Evolutionary conservation across 805 yeast genomes (phyloP).

Genomic region (Pichia membranifaciens): DNA sequence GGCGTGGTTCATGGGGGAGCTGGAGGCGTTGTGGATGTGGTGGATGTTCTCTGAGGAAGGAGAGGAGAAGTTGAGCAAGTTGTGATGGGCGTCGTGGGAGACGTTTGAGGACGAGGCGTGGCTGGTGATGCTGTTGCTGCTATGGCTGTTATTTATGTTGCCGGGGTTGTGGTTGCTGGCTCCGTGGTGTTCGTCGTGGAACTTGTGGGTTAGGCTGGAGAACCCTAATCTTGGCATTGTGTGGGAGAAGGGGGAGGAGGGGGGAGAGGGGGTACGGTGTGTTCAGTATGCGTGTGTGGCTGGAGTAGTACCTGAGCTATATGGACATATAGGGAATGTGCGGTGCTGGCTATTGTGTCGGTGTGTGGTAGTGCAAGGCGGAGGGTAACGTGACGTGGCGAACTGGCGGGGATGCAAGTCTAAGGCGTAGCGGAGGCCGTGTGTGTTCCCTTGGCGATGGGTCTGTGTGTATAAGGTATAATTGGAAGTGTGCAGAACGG

Average conservation of each 20-base stretch:
- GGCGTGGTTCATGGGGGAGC: constrained; percentile 17
- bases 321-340: too few species aligned
- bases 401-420: too few species aligned
- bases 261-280: too few species aligned
- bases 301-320: too few species aligned
- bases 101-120: background rate
- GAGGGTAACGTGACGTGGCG: too few species aligned
- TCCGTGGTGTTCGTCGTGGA: constrained; percentile 20
- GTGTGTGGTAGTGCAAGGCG: too few species aligned
- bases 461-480: too few species aligned
- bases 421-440: too few species aligned
- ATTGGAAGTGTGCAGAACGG: too few species aligned
- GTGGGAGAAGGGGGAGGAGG: background rate
- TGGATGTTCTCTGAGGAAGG: background rate
- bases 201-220: constrained; percentile 23
- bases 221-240: constrained; percentile 28
- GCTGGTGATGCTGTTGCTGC: background rate
- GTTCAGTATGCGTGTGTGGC: too few species aligned
- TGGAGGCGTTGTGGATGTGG: constrained; percentile 9
- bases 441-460: too few species aligned
- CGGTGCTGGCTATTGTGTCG: too few species aligned
- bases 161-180: background rate
- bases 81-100: background rate
- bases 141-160: background rate
- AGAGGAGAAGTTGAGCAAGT: background rate